Percentiles rank a stretch among this genome's conserved stretches.
Evolutionary conservation across 768 basidiomycete genomes (phyloP).

Genomic region (Serendipita vermifera): DNA sequence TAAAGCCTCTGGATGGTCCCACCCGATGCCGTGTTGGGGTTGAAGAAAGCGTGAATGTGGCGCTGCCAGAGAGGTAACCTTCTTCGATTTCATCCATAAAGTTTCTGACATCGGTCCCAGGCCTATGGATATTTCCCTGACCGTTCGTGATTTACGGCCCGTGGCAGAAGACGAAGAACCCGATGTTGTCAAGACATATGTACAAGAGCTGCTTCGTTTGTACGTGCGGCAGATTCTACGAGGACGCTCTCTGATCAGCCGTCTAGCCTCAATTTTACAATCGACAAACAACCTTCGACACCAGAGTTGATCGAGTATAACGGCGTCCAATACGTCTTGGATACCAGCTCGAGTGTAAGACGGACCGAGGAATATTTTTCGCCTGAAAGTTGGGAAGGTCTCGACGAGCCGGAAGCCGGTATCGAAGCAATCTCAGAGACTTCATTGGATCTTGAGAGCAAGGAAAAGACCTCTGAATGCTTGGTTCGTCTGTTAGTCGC

Average conservation of each 20-base stretch:
- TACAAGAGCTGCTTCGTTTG: background rate
- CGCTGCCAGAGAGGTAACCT: constrained; percentile 1
- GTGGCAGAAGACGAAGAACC: background rate
- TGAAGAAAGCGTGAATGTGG: background rate
- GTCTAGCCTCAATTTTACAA: background rate
- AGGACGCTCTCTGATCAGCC: no score
- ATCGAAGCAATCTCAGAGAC: background rate
- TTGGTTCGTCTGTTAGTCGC: background rate
- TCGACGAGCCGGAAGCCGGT: no score
- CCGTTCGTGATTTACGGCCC: background rate
- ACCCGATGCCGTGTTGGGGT: background rate
- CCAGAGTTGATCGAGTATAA: background rate
- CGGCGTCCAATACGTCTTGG: background rate
- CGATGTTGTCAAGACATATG: background rate
- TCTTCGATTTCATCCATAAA: background rate
- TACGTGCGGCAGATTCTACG: no score
- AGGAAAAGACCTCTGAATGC: background rate
- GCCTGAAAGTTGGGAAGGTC: background rate
- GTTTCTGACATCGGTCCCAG: background rate
- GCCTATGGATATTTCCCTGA: background rate
- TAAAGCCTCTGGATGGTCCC: background rate
- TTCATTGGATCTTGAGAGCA: background rate
- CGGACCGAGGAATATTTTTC: background rate
- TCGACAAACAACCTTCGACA: background rate
- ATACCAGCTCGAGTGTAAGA: background rate